Conservation (phyloP, 441 rosid genomes). For the Aleurites moluccanus region DNA sequence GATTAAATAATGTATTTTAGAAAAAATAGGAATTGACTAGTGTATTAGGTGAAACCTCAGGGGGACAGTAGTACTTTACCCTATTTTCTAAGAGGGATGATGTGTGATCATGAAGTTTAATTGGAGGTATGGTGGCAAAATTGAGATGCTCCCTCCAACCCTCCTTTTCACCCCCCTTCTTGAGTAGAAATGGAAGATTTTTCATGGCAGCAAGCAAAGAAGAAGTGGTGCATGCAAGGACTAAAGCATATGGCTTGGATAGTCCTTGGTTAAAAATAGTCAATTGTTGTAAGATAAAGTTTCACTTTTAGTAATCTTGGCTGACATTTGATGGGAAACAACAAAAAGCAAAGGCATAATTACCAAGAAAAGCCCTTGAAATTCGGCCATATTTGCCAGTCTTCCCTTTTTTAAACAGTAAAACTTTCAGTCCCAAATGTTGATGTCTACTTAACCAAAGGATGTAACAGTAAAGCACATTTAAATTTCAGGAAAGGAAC, state of each 20-base stretch:
- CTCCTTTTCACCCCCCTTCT: neutral
- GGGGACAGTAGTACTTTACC: too few species aligned
- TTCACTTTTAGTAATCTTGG: neutral
- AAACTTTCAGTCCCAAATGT: neutral
- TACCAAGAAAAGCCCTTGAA: neutral
- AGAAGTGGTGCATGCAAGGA: neutral
- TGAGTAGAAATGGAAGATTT: neutral
- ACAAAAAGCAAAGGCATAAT: neutral
- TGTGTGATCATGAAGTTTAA: neutral
- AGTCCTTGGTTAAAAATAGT: neutral
- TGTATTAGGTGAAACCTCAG: too few species aligned
- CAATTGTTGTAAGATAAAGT: neutral
- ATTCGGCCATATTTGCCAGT: neutral
- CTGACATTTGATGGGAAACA: neutral
- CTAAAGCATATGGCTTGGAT: neutral
- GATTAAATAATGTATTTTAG: too few species aligned
- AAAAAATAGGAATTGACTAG: too few species aligned
- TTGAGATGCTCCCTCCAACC: neutral
- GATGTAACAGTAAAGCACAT: neutral
- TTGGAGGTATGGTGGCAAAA: neutral
- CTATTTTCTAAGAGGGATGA: neutral
- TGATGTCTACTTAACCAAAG: neutral
- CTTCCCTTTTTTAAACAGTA: neutral
- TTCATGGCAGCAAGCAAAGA: neutral
- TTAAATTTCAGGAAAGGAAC: too few species aligned